Percentiles rank a stretch among this genome's conserved stretches.
phyloP scores from a whole-genome alignment of 169 alveolate genomes.

The Plasmodium sp. region DNA sequence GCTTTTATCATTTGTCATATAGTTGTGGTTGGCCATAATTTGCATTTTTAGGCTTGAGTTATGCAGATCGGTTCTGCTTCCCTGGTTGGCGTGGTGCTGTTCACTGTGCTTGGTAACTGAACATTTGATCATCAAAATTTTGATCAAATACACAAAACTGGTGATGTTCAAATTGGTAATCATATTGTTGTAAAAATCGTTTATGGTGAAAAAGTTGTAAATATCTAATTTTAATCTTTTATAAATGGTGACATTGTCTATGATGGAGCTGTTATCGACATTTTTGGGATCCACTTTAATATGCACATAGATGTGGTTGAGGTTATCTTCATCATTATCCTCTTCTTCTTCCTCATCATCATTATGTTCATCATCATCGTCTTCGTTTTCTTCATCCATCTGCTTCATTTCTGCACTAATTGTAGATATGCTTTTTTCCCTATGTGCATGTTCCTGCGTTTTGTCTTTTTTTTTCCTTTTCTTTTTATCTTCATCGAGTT shows the following conservation, averaged over 20 bases:
- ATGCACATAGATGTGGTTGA: conserved; percentile 30
- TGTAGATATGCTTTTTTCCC: neutral
- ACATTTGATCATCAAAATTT: conserved; percentile 53
- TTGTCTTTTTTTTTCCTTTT: conserved; percentile 25
- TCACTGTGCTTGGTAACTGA: conserved; percentile 29
- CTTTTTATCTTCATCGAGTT: conserved; percentile 49
- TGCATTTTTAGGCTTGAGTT: conserved; percentile 5
- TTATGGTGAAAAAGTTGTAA: conserved; percentile 66
- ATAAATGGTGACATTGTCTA: conserved; percentile 56
- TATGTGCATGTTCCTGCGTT: conserved; percentile 5
- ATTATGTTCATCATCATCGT: neutral
- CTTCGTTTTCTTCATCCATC: conserved; percentile 9
- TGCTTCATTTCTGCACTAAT: neutral
- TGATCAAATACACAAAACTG: conserved; percentile 61
- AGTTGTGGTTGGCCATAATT: neutral
- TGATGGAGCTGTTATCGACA: conserved; percentile 45
- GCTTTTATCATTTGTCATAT: conserved; percentile 25
- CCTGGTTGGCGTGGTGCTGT: neutral
- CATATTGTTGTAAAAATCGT: conserved; percentile 74
- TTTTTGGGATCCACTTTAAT: conserved; percentile 55
- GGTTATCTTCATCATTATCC: conserved; percentile 3
- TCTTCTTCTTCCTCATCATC: neutral
- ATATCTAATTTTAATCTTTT: conserved; percentile 72
- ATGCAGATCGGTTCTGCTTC: conserved; percentile 19
- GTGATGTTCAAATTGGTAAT: conserved; percentile 51